phyloP scores from a whole-genome alignment of 371 early-diverging fungal species.

The Mycotypha africana region DNA sequence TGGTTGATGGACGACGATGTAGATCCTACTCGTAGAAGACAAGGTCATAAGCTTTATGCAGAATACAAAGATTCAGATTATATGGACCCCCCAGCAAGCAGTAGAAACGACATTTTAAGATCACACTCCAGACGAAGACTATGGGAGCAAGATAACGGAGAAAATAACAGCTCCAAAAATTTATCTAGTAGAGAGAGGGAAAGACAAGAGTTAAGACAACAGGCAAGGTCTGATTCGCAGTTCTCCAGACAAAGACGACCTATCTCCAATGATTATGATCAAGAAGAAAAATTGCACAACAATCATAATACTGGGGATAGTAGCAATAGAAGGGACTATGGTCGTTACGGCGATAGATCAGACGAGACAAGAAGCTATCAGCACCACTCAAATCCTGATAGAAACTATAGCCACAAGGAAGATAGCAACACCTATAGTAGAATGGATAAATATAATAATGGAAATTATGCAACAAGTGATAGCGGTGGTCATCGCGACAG shows the following conservation, averaged over 20 bases:
- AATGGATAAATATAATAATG: neutral
- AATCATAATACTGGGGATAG: neutral
- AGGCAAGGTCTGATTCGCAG: too few relatives aligned
- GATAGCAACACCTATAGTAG: neutral
- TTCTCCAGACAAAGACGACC: too few relatives aligned
- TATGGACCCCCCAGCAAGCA: neutral
- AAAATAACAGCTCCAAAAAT: too few relatives aligned
- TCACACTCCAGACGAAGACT: slow-evolving; percentile 25
- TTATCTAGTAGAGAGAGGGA: slow-evolving; percentile 30
- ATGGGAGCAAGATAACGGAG: slow-evolving; percentile 28
- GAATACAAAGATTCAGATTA: neutral
- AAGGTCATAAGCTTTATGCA: neutral
- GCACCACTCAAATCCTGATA: too few relatives aligned
- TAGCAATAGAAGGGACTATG: too few relatives aligned
- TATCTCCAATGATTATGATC: neutral
- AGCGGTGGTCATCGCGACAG: neutral
- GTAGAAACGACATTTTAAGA: slow-evolving; percentile 4
- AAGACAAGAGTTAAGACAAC: slow-evolving; percentile 29
- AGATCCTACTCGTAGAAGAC: neutral
- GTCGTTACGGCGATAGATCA: too few relatives aligned
- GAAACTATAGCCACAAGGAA: too few relatives aligned
- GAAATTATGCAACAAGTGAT: neutral
- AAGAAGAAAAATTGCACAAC: slow-evolving; percentile 1
- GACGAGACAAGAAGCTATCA: too few relatives aligned
- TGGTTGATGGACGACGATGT: slow-evolving; percentile 27